Conservation (phyloP, 208 protist genomes). For the Acanthamoeba sp. region DNA sequence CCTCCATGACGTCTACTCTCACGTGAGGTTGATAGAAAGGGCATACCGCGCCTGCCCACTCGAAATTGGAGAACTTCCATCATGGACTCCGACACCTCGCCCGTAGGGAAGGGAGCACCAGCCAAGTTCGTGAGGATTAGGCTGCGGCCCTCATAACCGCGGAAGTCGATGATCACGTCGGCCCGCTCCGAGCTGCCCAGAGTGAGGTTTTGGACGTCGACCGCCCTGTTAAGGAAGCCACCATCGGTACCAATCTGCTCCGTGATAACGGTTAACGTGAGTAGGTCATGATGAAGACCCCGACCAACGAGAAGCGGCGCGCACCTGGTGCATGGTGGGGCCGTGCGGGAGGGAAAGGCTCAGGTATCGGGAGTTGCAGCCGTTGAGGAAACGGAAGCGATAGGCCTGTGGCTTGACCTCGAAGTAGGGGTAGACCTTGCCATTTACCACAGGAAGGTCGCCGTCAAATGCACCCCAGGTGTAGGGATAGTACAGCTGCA, state of each 20-base stretch:
- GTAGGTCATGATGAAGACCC: neutral
- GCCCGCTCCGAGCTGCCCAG: constrained; percentile 8
- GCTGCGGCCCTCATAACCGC: neutral
- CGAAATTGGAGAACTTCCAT: constrained; percentile 55
- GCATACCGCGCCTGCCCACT: neutral
- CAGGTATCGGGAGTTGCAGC: constrained; percentile 52
- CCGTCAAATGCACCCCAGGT: constrained; percentile 5
- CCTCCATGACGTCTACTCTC: too few species aligned
- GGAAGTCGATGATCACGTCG: constrained; percentile 62
- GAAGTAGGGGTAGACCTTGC: constrained; percentile 46
- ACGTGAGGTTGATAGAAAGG: neutral
- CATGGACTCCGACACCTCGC: neutral
- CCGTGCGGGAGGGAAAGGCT: neutral
- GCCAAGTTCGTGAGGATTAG: constrained; percentile 27
- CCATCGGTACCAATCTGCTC: constrained; percentile 34
- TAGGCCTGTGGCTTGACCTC: constrained; percentile 60
- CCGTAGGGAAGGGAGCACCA: neutral
- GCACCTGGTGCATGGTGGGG: constrained; percentile 5
- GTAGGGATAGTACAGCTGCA: constrained; percentile 58
- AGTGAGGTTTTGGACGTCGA: neutral
- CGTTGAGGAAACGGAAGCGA: constrained; percentile 66
- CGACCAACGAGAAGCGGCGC: neutral
- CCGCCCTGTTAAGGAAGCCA: constrained; percentile 16
- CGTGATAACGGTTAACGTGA: too few species aligned
- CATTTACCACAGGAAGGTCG: constrained; percentile 45